Percentiles rank a stretch among this genome's conserved stretches.
phyloP scores from a whole-genome alignment of 2,329 filamentous ascomycete genomes.

The Chalaropsis thielavioides region DNA sequence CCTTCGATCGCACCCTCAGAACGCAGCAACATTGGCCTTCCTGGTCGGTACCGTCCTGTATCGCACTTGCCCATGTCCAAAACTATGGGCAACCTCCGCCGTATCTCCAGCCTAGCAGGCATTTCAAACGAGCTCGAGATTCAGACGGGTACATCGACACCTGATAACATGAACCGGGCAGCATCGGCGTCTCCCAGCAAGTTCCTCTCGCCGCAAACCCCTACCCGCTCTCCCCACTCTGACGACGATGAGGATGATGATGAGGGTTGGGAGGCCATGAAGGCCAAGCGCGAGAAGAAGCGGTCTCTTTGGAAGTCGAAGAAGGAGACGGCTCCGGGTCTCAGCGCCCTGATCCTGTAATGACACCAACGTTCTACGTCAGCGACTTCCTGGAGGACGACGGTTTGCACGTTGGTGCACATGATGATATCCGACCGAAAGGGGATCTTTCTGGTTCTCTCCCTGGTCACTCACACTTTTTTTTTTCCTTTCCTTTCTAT shows the following conservation, averaged over 20 bases:
- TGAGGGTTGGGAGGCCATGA: slow-evolving; percentile 56
- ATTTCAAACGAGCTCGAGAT: slow-evolving; percentile 20
- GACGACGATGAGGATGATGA: slow-evolving; percentile 48
- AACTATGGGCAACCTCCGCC: slow-evolving; percentile 17
- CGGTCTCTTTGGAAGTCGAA: slow-evolving; percentile 50
- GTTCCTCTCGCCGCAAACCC: slow-evolving; percentile 22
- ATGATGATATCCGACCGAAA: slow-evolving; percentile 9
- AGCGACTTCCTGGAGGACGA: background rate
- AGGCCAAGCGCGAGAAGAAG: slow-evolving; percentile 54
- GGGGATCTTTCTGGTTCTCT: background rate
- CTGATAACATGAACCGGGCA: slow-evolving; percentile 26
- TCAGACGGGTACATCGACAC: slow-evolving; percentile 24
- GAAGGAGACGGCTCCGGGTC: slow-evolving; percentile 37
- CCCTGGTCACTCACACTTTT: background rate
- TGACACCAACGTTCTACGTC: background rate
- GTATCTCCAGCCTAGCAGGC: slow-evolving; percentile 10
- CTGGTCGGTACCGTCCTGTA: slow-evolving; percentile 81
- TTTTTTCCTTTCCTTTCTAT: background rate
- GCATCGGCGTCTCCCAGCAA: slow-evolving; percentile 21
- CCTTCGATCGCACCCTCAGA: slow-evolving; percentile 91
- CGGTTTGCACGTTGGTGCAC: background rate
- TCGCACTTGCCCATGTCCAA: slow-evolving; percentile 41
- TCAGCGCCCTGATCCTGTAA: slow-evolving; percentile 33
- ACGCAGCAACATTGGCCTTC: slow-evolving; percentile 82
- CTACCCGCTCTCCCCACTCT: slow-evolving; percentile 27